phyloP scores from a whole-genome alignment of 352 stramenopile genomes.

The Globisporangium radiosum region DNA sequence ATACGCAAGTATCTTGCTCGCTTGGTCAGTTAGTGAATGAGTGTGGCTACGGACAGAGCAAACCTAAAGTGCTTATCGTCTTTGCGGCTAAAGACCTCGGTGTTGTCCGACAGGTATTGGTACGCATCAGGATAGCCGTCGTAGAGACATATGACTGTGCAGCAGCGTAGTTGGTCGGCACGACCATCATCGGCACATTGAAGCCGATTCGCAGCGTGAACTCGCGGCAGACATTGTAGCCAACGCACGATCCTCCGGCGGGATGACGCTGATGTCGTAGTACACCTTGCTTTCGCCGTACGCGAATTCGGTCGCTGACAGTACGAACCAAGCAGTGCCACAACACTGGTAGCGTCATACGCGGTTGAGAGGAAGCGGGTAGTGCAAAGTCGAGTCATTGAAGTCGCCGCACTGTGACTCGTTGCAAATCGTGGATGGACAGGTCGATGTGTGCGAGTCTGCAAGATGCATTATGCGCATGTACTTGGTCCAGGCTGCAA shows the following conservation, averaged over 20 bases:
- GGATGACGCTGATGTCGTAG: constrained; percentile 28
- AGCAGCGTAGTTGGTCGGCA: constrained; percentile 9
- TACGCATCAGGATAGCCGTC: constrained; percentile 17
- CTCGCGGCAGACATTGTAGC: constrained; percentile 14
- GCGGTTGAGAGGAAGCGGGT: too few relatives aligned
- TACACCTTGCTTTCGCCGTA: constrained; percentile 16
- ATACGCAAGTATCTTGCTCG: too few relatives aligned
- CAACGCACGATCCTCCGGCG: constrained; percentile 16
- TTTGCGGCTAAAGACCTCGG: constrained; percentile 20
- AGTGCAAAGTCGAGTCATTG: too few relatives aligned
- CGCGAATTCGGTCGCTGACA: constrained; percentile 18
- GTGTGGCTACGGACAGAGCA: constrained; percentile 17
- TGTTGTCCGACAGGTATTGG: constrained; percentile 19
- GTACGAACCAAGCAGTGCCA: too few relatives aligned
- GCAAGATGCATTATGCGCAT: too few relatives aligned
- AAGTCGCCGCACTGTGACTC: too few relatives aligned
- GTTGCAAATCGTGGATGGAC: too few relatives aligned
- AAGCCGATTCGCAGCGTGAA: constrained; percentile 11
- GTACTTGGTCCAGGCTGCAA: too few relatives aligned
- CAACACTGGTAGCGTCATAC: too few relatives aligned
- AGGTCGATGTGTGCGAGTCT: too few relatives aligned
- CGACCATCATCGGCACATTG: constrained; percentile 19
- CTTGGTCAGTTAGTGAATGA: too few relatives aligned
- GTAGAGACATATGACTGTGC: constrained; percentile 10
- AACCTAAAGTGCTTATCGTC: constrained; percentile 18